Conservation (phyloP, 2,329 filamentous ascomycete genomes). For the Mycosphaerelloides madeirae region DNA sequence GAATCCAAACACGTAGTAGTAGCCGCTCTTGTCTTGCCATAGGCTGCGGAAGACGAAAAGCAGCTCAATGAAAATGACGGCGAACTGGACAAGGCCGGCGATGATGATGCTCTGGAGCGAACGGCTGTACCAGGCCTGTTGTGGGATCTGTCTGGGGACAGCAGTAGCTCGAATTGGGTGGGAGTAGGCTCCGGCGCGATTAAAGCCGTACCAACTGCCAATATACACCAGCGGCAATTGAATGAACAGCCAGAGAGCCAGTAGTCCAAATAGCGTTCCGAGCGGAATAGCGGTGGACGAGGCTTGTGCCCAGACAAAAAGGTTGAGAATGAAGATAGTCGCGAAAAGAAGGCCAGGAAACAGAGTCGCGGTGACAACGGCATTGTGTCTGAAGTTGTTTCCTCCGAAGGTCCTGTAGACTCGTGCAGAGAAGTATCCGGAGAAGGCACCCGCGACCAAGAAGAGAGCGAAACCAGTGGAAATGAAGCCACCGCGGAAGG, state of each 20-base stretch:
- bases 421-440: conserved; percentile 79
- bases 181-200: conserved; percentile 63
- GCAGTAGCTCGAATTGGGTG: conserved; percentile 74
- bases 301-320: conserved; percentile 86
- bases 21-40: conserved; percentile 86
- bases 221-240: conserved; percentile 79
- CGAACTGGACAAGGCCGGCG: conserved; percentile 75
- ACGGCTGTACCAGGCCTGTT: conserved; percentile 69
- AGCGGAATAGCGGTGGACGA: conserved; percentile 85
- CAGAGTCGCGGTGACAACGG: conserved; percentile 65
- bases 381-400: conserved; percentile 68
- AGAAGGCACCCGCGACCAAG: conserved; percentile 76
- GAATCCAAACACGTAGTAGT: conserved; percentile 90
- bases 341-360: conserved; percentile 75
- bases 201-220: conserved; percentile 73
- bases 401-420: conserved; percentile 82
- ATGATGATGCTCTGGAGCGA: conserved; percentile 61
- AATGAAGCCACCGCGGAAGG: conserved; percentile 83
- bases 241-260: conserved; percentile 76
- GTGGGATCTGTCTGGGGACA: conserved; percentile 68
- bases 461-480: conserved; percentile 80
- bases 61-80: conserved; percentile 82
- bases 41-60: conserved; percentile 81
- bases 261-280: conserved; percentile 66
- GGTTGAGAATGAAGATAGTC: conserved; percentile 72